These are phyloP conservation scores for Sclerotinia borealis DNA, from an alignment of 2,329 filamentous ascomycete species.

Conservation along the genomic window DNA sequence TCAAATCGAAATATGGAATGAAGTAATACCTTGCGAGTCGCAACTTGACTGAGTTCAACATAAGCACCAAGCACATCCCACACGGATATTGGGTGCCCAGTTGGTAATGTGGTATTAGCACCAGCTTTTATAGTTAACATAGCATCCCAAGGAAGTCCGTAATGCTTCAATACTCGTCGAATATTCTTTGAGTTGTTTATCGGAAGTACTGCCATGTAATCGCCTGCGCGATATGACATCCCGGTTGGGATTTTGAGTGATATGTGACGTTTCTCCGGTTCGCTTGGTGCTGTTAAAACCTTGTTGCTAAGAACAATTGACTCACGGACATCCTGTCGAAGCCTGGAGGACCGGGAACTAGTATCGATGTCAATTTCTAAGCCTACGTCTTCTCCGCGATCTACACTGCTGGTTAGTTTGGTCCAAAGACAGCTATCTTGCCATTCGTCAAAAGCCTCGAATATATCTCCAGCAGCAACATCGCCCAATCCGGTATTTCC, in stretches of 20 bases:
- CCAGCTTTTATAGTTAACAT: conserved; percentile 43
- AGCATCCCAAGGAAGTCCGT: conserved; percentile 37
- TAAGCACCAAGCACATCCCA: conserved; percentile 50
- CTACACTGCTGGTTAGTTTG: conserved; percentile 16
- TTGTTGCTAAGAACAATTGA: conserved; percentile 51
- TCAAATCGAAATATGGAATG: conserved; percentile 13
- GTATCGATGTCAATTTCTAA: conserved; percentile 15
- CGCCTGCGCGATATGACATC: conserved; percentile 19
- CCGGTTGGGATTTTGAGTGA: conserved; percentile 33
- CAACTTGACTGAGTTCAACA: conserved; percentile 53
- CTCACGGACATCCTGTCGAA: conserved; percentile 59
- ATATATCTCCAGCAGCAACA: conserved; percentile 48
- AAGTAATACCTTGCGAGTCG: conserved; percentile 40
- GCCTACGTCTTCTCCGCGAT: neutral
- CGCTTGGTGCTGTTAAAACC: conserved; percentile 40
- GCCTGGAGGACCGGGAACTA: conserved; percentile 24
- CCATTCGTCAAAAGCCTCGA: conserved; percentile 63
- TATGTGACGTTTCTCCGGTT: conserved; percentile 53
- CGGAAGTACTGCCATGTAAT: conserved; percentile 21
- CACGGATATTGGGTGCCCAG: conserved; percentile 44
- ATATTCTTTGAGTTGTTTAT: conserved; percentile 17
- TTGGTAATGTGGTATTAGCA: conserved; percentile 38
- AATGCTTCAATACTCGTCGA: conserved; percentile 26
- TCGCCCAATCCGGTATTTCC: neutral
- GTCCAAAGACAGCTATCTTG: conserved; percentile 52